Base-by-base conservation (phyloP, 108 stramenopile species). In the Nitzschia putrida region DNA sequence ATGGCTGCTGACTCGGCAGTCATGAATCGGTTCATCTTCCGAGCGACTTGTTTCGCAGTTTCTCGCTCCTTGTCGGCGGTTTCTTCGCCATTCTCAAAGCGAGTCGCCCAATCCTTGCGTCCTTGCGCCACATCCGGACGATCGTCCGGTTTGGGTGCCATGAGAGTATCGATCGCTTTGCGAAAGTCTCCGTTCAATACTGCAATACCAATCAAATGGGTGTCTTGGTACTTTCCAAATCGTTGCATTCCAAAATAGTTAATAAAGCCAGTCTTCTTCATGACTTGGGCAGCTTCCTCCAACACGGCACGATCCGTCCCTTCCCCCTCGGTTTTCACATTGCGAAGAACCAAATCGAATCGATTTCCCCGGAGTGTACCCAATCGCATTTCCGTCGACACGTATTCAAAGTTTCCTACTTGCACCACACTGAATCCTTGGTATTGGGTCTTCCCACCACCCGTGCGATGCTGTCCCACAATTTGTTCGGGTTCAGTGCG, bases 211-310 rank as follows among this genome's bases (percentile, higher is more conserved):
- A 88, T 39, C 22, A 80, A 53, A 75, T 95, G 93, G 13, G 93
- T 93, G 68, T 93, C 93, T 60, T 83, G 43, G 53, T 73, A 88
- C 66, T 93, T 95, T 53, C 96, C 96, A 82, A 97, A 97, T 57
- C 96, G 76, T 71, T 97, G 96, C 79, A 91, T 89, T n/a, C 96
- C 96, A 83, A 90, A 97, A 79, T 97, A 95, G 68, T 97, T 97
- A 64, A 97, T 84, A 67, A 97, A 97, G 16, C 96, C 96, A 60
- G 66, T 22, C 18, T 85, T 39, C 49, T 82, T 69, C 51, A 91
- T 66, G 18, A 73, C 63, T 18, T 61, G 26, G 1, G 84, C 93
- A 0, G 93, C 90, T 21, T 63, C 53, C 64, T 79, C 77, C 54
- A 88, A 47, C 20, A 74, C 43, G 22, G 63, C 68, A 61, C n/a